Evolutionary conservation across 1,139 yeast genomes (phyloP).

Genomic region (Kluyveromyces marxianus): DNA sequence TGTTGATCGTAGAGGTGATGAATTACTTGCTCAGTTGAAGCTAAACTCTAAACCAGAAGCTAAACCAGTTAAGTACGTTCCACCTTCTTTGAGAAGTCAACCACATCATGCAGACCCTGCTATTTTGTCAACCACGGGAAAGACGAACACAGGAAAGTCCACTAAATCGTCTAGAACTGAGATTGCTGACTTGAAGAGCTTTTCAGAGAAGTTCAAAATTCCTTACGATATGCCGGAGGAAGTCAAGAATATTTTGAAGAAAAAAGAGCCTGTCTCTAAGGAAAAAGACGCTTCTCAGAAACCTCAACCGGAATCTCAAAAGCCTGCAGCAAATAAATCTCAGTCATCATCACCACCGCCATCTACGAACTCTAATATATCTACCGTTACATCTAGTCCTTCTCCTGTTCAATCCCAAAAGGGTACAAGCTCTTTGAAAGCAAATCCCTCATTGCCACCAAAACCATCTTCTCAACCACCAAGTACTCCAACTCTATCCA

Average conservation of each 20-base stretch:
- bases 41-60: conserved; percentile 27
- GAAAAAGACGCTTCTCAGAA: conserved; percentile 1
- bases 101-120: conserved; percentile 72
- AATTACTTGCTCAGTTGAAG: conserved; percentile 54
- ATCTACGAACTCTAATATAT: no score
- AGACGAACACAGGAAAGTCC: conserved; percentile 5
- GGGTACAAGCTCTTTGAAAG: conserved; percentile 15
- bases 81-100: conserved; percentile 62
- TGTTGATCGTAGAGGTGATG: conserved; percentile 58
- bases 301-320: conserved; percentile 2
- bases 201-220: conserved; percentile 75
- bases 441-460: conserved; percentile 21
- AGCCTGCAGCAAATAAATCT: background rate
- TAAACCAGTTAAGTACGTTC: conserved; percentile 29
- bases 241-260: conserved; percentile 54
- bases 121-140: conserved; percentile 43
- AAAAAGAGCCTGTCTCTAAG: conserved; percentile 7
- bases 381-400: background rate
- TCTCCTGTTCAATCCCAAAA: conserved; percentile 15
- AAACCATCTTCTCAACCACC: conserved; percentile 14
- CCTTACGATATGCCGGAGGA: conserved; percentile 71
- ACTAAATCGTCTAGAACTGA: conserved; percentile 45
- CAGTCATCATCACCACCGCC: no score
- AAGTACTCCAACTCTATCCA: conserved; percentile 16
- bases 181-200: conserved; percentile 73